These are phyloP conservation scores for Fusarium domesticum DNA, from an alignment of 2,329 filamentous ascomycete species.

Conservation along the genomic window DNA sequence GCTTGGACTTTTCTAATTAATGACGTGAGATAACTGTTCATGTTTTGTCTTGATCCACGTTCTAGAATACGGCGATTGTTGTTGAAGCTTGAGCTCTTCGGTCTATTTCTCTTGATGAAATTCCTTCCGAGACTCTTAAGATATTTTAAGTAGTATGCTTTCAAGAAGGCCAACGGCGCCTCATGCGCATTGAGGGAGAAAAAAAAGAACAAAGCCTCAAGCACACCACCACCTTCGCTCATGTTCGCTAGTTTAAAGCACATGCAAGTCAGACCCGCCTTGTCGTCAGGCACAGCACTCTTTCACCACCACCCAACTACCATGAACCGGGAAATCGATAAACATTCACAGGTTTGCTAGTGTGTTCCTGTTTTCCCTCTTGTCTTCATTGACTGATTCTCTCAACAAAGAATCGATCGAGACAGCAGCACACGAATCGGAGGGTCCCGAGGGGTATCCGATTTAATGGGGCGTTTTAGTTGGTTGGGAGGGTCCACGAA, in stretches of 20 bases:
- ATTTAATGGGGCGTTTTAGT: too few relatives aligned
- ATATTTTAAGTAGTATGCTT: too few relatives aligned
- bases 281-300: neutral
- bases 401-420: neutral
- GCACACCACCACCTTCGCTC: neutral
- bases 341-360: too few relatives aligned
- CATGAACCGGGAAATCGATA: neutral
- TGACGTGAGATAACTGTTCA: neutral
- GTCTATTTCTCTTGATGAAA: neutral
- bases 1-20: slow-evolving; percentile 4
- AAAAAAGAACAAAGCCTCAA: neutral
- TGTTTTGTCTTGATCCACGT: neutral
- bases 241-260: neutral
- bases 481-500: too few relatives aligned
- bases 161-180: too few relatives aligned
- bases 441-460: too few relatives aligned
- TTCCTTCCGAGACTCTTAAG: too few relatives aligned
- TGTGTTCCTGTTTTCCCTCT: too few relatives aligned
- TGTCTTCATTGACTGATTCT: too few relatives aligned
- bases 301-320: neutral
- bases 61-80: neutral
- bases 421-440: too few relatives aligned
- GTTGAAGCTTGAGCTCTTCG: too few relatives aligned
- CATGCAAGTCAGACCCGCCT: neutral
- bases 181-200: too few relatives aligned